Evolutionary conservation across 352 stramenopile genomes (phyloP), one percentile per base, ranked within the genome.

Genomic region (Phytophthora chlamydospora): DNA sequence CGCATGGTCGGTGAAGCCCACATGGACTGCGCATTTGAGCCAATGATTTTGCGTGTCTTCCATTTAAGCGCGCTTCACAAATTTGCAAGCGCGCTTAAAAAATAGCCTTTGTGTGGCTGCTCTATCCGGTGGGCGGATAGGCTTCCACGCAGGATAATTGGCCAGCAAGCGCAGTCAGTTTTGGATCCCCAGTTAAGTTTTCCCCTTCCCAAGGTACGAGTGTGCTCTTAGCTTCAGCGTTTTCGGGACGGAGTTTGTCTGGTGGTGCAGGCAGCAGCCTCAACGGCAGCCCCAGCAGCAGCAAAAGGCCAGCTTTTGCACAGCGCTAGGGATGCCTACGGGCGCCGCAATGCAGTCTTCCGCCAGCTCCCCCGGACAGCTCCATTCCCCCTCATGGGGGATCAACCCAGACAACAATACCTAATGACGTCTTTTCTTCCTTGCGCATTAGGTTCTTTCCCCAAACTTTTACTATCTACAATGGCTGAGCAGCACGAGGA

Each of bases 401-500:
- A 7, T 31, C 33, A 14, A 36, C 31, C 16, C 45, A 9, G 29
- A 12, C 14, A 10, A 5, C 42, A 24, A 6, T 4, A 19, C 6
- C 42, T 49, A 49, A 49, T 49, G 21, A 49, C 42, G 33, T 14
- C 31, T 0, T 48, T 34, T 6, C 13, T 46, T 8, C 10, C 17
- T 16, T 19, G 35, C 34, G 49, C 17, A 35, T 32, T 46, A 63
- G 61, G 42, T 47, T 54, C 41, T 58, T 68, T 58, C 43, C 51
- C 45, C 32, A 61, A 29, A 57, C 49, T 39, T 46, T 13, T 41
- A 41, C 36, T 51, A 47, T 51, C 42, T 51, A 78, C 60, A 66
- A 86, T 86, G 76, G 62, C 76, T 83, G 79, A 83, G 34, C 0
- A 7, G 27, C 38, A 71, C 24, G 67, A 80, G 58, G 76, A 87